Evolutionary conservation across 2,329 filamentous ascomycete genomes (phyloP).

Genomic region (Colletotrichum simmondsii): DNA sequence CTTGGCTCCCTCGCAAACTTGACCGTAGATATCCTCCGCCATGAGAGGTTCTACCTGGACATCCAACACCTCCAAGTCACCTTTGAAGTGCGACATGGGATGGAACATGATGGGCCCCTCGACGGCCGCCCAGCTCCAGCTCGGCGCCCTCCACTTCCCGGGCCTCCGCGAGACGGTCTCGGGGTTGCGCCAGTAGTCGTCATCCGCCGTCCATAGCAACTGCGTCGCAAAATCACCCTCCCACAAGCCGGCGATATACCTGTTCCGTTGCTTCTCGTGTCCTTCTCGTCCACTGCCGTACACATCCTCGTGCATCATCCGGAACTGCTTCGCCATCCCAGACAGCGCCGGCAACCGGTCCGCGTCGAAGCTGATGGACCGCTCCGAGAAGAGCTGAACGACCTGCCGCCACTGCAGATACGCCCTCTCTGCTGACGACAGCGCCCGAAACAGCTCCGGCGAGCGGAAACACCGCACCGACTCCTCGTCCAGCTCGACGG

Average conservation of each 20-base stretch:
- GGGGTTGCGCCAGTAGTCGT: not conserved
- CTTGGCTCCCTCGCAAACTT: not conserved
- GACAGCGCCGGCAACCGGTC: not conserved
- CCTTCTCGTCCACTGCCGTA: not conserved
- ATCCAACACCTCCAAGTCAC: not conserved
- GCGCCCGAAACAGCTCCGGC: not conserved
- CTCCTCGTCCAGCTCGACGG: not conserved
- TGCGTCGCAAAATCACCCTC: not conserved
- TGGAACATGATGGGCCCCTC: not conserved
- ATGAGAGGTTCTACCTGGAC: not conserved
- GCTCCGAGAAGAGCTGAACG: not conserved
- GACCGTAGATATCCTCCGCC: not conserved
- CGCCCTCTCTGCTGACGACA: not conserved
- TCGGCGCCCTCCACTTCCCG: not conserved
- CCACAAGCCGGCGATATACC: not conserved
- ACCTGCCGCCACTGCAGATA: not conserved
- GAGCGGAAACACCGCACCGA: not conserved
- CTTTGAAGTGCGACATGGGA: not conserved
- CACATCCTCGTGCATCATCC: not conserved
- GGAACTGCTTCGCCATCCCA: not conserved
- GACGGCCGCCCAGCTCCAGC: not conserved
- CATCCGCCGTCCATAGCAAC: not conserved
- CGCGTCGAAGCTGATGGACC: not conserved
- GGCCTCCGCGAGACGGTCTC: not conserved
- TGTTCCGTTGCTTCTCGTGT: not conserved